phyloP scores from a whole-genome alignment of 805 yeast genomes.

The Danielia oregonensis region DNA sequence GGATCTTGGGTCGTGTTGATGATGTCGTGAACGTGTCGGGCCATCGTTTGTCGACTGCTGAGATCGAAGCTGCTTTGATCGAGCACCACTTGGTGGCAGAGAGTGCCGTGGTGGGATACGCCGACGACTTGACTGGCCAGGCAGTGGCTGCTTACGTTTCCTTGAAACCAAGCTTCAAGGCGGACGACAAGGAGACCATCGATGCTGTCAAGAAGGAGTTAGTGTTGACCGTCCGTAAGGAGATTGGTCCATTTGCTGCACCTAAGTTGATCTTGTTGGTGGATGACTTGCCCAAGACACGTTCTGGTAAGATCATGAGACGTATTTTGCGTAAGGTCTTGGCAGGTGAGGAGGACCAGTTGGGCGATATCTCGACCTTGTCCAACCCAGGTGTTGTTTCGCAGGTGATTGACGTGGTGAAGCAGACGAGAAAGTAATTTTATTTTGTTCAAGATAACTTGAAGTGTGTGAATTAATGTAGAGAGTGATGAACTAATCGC shows the following conservation, averaged over 20 bases:
- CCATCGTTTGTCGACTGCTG: conserved; percentile 97
- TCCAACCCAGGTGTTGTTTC: conserved; percentile 84
- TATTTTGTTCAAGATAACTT: not conserved
- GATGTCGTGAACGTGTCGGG: conserved; percentile 98
- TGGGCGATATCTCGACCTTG: conserved; percentile 89
- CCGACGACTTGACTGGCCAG: conserved; percentile 96
- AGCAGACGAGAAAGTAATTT: conserved; percentile 22
- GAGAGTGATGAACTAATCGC: not conserved
- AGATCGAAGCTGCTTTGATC: conserved; percentile 87
- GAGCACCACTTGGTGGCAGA: conserved; percentile 82
- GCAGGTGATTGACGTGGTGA: conserved; percentile 67
- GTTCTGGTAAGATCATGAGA: conserved; percentile 99
- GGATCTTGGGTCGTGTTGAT: conserved; percentile 98
- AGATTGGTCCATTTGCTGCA: conserved; percentile 93
- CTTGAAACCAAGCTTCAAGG: conserved; percentile 47
- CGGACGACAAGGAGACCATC: conserved; percentile 43
- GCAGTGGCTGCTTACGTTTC: conserved; percentile 95
- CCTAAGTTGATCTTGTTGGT: conserved; percentile 85
- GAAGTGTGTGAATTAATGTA: not conserved
- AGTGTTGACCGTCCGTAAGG: conserved; percentile 83
- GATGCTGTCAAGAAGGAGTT: conserved; percentile 64
- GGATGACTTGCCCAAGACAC: conserved; percentile 93
- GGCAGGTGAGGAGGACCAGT: conserved; percentile 85
- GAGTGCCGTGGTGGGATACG: conserved; percentile 94
- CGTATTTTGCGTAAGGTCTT: conserved; percentile 92